Evolutionary conservation across 1,284 basidiomycete species (phyloP).

Genomic region (Vanrija sp.): DNA sequence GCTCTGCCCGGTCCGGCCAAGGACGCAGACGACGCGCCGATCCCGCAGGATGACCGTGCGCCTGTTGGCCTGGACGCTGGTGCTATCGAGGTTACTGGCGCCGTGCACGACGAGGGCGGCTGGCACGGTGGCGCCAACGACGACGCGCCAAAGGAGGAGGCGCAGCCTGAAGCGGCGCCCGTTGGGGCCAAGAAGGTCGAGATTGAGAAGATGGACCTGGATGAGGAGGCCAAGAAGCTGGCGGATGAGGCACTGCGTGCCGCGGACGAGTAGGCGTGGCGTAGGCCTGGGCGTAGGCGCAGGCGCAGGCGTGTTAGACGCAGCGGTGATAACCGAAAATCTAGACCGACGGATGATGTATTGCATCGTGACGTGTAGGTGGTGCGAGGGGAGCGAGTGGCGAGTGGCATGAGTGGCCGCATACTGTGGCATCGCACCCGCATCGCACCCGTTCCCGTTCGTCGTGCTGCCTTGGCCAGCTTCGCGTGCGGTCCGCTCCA

Average conservation of each 20-base stretch:
- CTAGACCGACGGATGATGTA: background rate
- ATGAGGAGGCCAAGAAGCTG: conserved; percentile 35
- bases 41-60: conserved; percentile 39
- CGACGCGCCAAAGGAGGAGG: conserved; percentile 15
- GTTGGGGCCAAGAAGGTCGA: background rate
- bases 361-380: background rate
- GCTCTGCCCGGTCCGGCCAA: conserved; percentile 5
- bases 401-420: too few species aligned
- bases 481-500: too few species aligned
- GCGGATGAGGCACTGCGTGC: conserved; percentile 30
- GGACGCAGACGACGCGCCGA: conserved; percentile 9
- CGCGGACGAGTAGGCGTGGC: background rate
- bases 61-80: conserved; percentile 49
- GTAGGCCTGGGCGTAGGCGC: too few species aligned
- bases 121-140: conserved; percentile 50
- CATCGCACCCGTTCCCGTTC: too few species aligned
- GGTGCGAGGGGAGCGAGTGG: too few species aligned
- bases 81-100: conserved; percentile 40
- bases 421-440: too few species aligned
- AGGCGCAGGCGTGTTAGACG: background rate
- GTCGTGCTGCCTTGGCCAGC: too few species aligned
- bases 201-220: conserved; percentile 29
- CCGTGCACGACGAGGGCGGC: conserved; percentile 39
- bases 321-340: background rate
- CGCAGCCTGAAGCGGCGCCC: background rate